phyloP scores from a whole-genome alignment of 2,329 filamentous ascomycete species.

The Leptographium procerum region DNA sequence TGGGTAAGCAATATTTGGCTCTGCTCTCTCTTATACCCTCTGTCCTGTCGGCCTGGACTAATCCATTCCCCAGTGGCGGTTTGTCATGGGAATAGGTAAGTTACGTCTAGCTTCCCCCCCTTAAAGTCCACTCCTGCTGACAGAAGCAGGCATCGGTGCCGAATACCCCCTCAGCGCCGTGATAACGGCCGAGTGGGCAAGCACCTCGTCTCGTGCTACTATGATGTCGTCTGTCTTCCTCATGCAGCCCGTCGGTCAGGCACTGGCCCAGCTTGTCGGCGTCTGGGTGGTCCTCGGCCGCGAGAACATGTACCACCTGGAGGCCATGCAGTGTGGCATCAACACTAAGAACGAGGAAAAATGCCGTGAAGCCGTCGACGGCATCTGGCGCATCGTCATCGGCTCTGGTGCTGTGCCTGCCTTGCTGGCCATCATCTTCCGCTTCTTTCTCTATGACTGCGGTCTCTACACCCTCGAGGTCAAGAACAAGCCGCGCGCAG shows the following conservation, averaged over 20 bases:
- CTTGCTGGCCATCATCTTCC: constrained; percentile 51
- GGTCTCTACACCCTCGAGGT: constrained; percentile 56
- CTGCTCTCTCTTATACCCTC: too few species aligned
- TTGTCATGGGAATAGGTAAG: constrained; percentile 41
- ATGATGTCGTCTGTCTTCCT: constrained; percentile 60
- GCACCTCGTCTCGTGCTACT: constrained; percentile 50
- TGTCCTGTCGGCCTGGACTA: not conserved
- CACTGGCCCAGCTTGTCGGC: constrained; percentile 51
- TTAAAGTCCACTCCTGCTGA: constrained; percentile 1
- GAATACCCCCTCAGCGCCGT: constrained; percentile 58
- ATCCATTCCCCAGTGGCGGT: constrained; percentile 30
- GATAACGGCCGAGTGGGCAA: constrained; percentile 55
- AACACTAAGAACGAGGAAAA: constrained; percentile 31
- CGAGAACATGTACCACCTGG: constrained; percentile 27
- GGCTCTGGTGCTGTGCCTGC: constrained; percentile 54
- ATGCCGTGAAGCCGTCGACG: constrained; percentile 40
- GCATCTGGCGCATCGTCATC: constrained; percentile 56
- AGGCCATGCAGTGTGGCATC: constrained; percentile 36
- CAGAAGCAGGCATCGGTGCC: constrained; percentile 43
- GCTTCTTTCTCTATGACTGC: constrained; percentile 55
- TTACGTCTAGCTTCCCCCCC: not conserved
- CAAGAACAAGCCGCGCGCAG: constrained; percentile 46
- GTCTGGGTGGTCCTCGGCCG: constrained; percentile 39
- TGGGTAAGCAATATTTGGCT: constrained; percentile 24
- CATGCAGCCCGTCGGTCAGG: constrained; percentile 58